Conservation (phyloP, 768 basidiomycete species). For the Sarcodon sp. region DNA sequence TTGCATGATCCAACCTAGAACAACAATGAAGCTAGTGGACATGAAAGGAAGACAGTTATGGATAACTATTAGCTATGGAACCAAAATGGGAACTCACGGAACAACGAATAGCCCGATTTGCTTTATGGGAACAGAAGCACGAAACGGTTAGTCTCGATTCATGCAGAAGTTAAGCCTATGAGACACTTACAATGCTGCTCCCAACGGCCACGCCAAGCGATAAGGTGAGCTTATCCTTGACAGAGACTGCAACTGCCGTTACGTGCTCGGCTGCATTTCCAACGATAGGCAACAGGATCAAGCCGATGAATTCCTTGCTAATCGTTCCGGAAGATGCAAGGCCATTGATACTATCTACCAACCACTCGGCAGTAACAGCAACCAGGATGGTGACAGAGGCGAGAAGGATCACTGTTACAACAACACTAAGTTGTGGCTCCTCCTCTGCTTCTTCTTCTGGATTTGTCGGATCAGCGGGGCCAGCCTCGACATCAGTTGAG, state of each 20-base stretch:
- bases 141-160: neutral
- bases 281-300: constrained; percentile 85
- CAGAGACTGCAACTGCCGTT: constrained; percentile 84
- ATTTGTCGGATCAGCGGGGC: too few relatives aligned
- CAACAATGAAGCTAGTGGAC: constrained; percentile 48
- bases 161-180: neutral
- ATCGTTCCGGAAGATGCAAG: constrained; percentile 46
- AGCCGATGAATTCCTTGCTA: constrained; percentile 71
- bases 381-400: constrained; percentile 28
- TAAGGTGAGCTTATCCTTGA: constrained; percentile 81
- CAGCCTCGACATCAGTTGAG: constrained; percentile 7
- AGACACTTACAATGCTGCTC: constrained; percentile 53
- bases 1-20: constrained; percentile 68
- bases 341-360: constrained; percentile 77
- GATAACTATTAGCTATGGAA: neutral
- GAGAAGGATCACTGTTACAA: constrained; percentile 21
- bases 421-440: constrained; percentile 20
- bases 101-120: constrained; percentile 82
- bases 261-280: constrained; percentile 88
- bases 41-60: neutral
- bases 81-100: constrained; percentile 34
- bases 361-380: constrained; percentile 42
- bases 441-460: constrained; percentile 15
- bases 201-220: constrained; percentile 87
- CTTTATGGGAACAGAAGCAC: constrained; percentile 22